Evolutionary conservation across 805 yeast genomes (phyloP), one percentile per base, ranked within the genome.

Genomic region (Barnettozyma wickerhamii): DNA sequence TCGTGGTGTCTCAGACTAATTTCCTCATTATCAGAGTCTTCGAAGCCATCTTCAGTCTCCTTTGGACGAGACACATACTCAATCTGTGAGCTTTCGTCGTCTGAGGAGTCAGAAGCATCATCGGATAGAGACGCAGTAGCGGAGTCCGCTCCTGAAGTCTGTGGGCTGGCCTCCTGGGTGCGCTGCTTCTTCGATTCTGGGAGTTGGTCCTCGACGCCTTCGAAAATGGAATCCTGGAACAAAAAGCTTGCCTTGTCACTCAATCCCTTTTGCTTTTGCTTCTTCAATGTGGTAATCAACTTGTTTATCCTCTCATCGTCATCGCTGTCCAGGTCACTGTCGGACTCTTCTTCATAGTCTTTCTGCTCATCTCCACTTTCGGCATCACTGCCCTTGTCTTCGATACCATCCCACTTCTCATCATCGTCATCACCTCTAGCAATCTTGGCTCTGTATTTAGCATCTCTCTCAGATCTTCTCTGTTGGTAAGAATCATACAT

Each of bases 401-500:
- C 59, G 43, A 85, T 79, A 46, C 93, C 93, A 33, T 80, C 82
- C 93, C 93, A 85, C 37, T 73, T 76, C 42, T 78, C 87, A 48
- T 83, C 93, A 51, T 79, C 79, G 39, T 69, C 84, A 50, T 81
- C 89, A 28, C 87, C 90, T 63, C 93, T 75, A 27, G 82, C 79
- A 54, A 71, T 69, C 56, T 79, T 84, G 19, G 91, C 89, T 50
- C 76, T 72, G 52, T 70, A 72, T 36, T 76, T 81, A 9, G 89
- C 81, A 59, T 82, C 83, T 51, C 76, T 74, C 58, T 84, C 89
- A 23, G 84, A 71, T 58, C 70, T 75, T 50, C 77, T 67, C 45
- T 77, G 74, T 62, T 86, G 86, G 59, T 77, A 88, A 30, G 74
- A 69, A 37, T 69, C 66, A 58, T 90, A 90, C 96, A 89, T 86